A percentile compares a stretch with the other conserved stretches of the same genome.
Evolutionary conservation across 306 rosid genomes (phyloP).

Genomic region (Hippophae rhamnoides): DNA sequence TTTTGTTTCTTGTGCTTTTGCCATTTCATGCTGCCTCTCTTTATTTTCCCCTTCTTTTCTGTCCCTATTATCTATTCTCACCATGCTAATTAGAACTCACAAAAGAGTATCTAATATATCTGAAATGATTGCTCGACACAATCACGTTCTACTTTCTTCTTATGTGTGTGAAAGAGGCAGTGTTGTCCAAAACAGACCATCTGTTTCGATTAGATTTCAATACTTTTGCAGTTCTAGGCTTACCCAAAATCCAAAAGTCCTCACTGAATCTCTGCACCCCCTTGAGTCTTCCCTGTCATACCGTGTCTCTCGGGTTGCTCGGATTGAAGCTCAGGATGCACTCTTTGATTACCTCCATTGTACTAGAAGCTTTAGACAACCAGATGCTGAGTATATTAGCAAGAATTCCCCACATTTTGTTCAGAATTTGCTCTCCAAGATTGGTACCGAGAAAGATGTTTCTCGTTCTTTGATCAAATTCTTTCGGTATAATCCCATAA

Average conservation of each 20-base stretch:
- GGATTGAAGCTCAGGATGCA: conserved; percentile 36
- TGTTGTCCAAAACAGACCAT: conserved; percentile 21
- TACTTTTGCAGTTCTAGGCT: conserved; percentile 16
- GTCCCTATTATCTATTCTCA: neutral
- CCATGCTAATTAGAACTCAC: conserved; percentile 23
- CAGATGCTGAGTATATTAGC: conserved; percentile 62
- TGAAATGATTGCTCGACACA: conserved; percentile 30
- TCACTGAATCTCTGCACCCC: conserved; percentile 6
- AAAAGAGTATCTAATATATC: conserved; percentile 13
- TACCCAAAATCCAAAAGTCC: conserved; percentile 6
- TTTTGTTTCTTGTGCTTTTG: conserved; percentile 8
- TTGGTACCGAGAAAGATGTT: conserved; percentile 28
- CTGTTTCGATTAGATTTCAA: conserved; percentile 16
- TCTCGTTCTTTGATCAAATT: conserved; percentile 32
- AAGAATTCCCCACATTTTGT: conserved; percentile 56
- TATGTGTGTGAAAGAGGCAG: conserved; percentile 11
- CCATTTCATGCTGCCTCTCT: conserved; percentile 2
- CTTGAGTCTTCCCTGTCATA: conserved; percentile 6
- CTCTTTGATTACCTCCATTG: conserved; percentile 53
- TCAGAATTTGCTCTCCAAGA: conserved; percentile 30
- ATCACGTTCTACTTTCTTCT: conserved; percentile 14
- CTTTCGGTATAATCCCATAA: conserved; percentile 55
- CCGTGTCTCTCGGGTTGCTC: conserved; percentile 27
- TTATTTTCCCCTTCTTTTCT: neutral
- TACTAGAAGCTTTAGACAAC: conserved; percentile 48